Base-by-base conservation (phyloP, 2,329 filamentous ascomycete species). In the Botryosphaeria dothidea region DNA sequence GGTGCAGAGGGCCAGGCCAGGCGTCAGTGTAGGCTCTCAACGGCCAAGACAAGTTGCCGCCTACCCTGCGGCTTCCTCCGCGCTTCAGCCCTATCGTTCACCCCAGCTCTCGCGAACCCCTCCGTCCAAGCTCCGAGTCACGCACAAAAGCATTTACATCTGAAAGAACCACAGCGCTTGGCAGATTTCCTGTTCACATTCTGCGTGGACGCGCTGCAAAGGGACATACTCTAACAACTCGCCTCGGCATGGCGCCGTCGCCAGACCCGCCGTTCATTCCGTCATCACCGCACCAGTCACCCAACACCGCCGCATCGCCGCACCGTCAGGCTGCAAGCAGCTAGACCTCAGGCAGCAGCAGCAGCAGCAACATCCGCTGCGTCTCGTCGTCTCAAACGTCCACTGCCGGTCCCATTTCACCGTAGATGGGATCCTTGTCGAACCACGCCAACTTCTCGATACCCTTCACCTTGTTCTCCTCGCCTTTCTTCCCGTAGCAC, bases 401-500 rank as follows among this genome's bases (percentile, higher is more conserved):
- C 66, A 85, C 66, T n/a, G 73, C 80, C 41, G 85, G 86, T 2
- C 85, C 86, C 49, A 81, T 71, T 25, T 82, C 77, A 0, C 85
- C 86, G 75, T 86, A 88, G 19, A 90, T 74, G 19, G 87, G 87
- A 79, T 90, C 88, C 66, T 71, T 81, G 49, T 79, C 72, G 68
- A 90, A 86, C 88, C 87, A 90, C 4, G 68, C 69, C 70, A 90
- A 68, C 3, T 70, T 68, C 61, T 68, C 72, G 52, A 89, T 88
- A 6, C 69, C 72, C 65, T 81, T 74, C 6, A 84, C 74, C 69
- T 84, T 85, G 6, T 75, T 73, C 71, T 85, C 83, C 71, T 90
- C 88, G 0, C 80, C 85, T 41, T 79, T 70, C 60, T 79, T 80
- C 1, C 88, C 89, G 78, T 91, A 90, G 69, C 88, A 91, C 89